A percentile compares a stretch with the other conserved stretches of the same genome.
phyloP scores from a whole-genome alignment of 768 basidiomycete genomes.

The Agrocybe chaxingu region DNA sequence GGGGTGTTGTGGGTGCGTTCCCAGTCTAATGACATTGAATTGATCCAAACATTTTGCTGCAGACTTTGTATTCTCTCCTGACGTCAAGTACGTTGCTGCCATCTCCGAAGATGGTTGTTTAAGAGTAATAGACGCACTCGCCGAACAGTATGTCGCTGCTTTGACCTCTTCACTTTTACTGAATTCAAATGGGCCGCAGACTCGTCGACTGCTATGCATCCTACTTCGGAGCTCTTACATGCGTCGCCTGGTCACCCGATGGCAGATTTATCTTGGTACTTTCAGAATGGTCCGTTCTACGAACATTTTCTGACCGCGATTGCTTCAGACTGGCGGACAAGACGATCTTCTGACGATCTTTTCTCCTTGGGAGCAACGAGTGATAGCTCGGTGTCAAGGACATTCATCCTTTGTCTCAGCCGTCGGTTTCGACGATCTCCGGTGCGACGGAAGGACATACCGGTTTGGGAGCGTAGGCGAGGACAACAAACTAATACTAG shows the following conservation, averaged over 20 bases:
- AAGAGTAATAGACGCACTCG: conserved; percentile 83
- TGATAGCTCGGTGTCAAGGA: conserved; percentile 95
- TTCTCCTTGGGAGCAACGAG: conserved; percentile 90
- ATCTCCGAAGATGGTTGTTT: conserved; percentile 92
- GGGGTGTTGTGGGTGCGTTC: conserved; percentile 66
- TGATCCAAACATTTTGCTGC: not conserved
- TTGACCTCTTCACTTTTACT: not conserved
- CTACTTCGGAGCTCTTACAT: conserved; percentile 90
- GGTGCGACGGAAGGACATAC: conserved; percentile 87
- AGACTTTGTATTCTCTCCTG: conserved; percentile 95
- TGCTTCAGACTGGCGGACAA: conserved; percentile 83
- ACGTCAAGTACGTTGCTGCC: conserved; percentile 85
- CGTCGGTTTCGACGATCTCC: conserved; percentile 86
- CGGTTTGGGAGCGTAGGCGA: conserved; percentile 96
- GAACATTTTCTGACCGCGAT: not conserved
- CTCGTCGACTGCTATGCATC: conserved; percentile 93
- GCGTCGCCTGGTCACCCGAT: conserved; percentile 94
- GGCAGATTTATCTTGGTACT: conserved; percentile 84
- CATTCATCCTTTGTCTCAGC: conserved; percentile 93
- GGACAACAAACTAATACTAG: conserved; percentile 91
- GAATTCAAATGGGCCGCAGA: conserved; percentile 35
- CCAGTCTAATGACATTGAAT: not conserved
- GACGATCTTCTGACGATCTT: conserved; percentile 95
- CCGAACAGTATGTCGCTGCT: conserved; percentile 65
- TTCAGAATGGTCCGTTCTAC: not conserved